Evolutionary conservation across 208 protist genomes (phyloP).

Genomic region (Trypanosoma avium): DNA sequence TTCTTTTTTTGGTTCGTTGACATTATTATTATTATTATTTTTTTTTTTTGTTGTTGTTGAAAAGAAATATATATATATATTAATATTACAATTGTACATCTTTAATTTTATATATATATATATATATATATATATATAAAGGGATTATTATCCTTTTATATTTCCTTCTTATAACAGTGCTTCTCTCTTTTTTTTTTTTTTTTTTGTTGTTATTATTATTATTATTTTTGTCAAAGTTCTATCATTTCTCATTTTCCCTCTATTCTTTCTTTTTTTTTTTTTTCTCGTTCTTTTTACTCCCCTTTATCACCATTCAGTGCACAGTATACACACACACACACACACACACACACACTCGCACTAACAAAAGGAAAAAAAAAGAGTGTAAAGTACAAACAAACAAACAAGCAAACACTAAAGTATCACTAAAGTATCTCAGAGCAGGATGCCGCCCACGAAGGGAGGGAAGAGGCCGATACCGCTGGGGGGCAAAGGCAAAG

Average conservation of each 20-base stretch:
- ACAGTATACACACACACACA: too few species aligned
- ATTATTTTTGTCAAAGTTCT: too few species aligned
- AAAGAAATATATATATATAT: too few species aligned
- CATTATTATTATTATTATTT: slow-evolving; percentile 22
- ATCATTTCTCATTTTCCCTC: too few species aligned
- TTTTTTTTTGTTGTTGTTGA: too few species aligned
- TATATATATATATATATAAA: too few species aligned
- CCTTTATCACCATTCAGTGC: slow-evolving; percentile 14
- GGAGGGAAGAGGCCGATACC: slow-evolving; percentile 84
- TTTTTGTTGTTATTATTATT: neutral
- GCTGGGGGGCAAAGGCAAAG: slow-evolving; percentile 96
- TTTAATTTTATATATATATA: too few species aligned
- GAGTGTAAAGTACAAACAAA: slow-evolving; percentile 4
- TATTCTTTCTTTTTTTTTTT: slow-evolving; percentile 15
- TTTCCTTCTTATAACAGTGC: too few species aligned
- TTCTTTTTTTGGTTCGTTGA: neutral
- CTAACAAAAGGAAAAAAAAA: neutral
- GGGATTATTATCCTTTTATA: too few species aligned
- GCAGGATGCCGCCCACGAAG: slow-evolving; percentile 82
- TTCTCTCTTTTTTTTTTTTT: slow-evolving; percentile 3
- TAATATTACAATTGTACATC: too few species aligned
- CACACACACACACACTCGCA: too few species aligned
- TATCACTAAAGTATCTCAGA: too few species aligned
- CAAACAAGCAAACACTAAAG: neutral
- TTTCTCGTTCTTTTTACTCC: slow-evolving; percentile 14